Base-by-base conservation (phyloP, 495 filamentous ascomycete genomes). In the Melanomma pulvis-pyrius region DNA sequence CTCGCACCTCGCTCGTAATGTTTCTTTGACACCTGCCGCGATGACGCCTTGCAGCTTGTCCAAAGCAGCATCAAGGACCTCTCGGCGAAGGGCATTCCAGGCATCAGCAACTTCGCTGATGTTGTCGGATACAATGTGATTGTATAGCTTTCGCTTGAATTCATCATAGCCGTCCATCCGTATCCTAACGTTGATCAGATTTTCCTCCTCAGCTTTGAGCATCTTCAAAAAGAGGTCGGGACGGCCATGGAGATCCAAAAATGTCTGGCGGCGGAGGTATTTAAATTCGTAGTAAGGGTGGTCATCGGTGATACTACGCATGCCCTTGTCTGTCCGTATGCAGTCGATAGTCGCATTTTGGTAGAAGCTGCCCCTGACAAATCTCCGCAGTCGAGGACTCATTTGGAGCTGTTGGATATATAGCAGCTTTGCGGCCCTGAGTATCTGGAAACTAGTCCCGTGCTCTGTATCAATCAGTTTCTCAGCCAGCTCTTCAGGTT, bases 241-340 rank as follows among this genome's bases (percentile, higher is more conserved):
- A 19, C 88, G 87, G 22, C 83, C 84, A 7, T 91, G 90, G 65
- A 98, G 86, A 63, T 94, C 88, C 34, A 79, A 80, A 57, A 97
- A 84, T 49, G 87, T 89, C 73, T 96, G 92, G 69, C 94, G 90
- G 39, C 90, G 84, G 19, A 98, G 87, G 65, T 98, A 98, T 72
- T 98, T 98, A 79, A 98, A 93, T 75, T 97, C 94, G 75, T 97
- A 97, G 76, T 94, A 98, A 0, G 91, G 92, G 73, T 97, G 91
- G 34, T 96, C 87, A 53, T 98, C 96, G 65, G 97, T 93, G 70
- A 98, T 98, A 71, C 90, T 89, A 34, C 88, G 88, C n/a, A 96
- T 80, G 28, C 94, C 94, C 74, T 97, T 98, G 50, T 97, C 92
- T 9, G 94, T 98, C 55, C 93, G 87, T 65, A 86, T 85, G 73